These are phyloP conservation scores for Eleusine indica DNA, from an alignment of 176 grass and related monocot genomes.

Conservation along the genomic window DNA sequence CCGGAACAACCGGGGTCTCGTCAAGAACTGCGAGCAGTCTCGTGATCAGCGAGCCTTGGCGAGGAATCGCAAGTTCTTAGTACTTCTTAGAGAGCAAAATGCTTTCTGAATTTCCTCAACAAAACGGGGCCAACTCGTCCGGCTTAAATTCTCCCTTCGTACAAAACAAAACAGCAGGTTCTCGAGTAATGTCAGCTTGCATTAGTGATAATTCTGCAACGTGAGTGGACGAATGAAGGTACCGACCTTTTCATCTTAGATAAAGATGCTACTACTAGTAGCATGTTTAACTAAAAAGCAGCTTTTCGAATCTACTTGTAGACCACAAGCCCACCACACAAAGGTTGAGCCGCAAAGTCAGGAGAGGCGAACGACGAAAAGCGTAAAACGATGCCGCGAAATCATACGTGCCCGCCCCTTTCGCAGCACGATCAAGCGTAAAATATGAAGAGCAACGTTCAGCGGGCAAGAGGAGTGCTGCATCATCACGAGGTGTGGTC, in stretches of 20 bases:
- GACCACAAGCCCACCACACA: background rate
- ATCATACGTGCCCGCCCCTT: slow-evolving; percentile 6
- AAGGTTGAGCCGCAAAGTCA: slow-evolving; percentile 35
- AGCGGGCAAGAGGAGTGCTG: background rate
- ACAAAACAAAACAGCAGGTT: no score
- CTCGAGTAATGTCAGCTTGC: background rate
- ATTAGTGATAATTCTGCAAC: background rate
- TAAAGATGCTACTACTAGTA: background rate
- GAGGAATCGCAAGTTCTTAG: no score
- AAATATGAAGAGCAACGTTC: background rate
- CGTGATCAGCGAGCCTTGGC: no score
- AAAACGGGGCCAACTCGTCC: background rate
- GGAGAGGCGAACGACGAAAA: background rate
- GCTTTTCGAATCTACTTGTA: slow-evolving; percentile 26
- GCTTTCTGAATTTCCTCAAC: background rate
- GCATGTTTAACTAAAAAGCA: no score
- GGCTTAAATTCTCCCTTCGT: no score
- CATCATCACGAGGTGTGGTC: background rate
- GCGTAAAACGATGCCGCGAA: slow-evolving; percentile 4
- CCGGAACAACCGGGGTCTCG: no score
- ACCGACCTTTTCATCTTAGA: background rate
- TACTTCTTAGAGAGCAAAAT: background rate
- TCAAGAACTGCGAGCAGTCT: no score
- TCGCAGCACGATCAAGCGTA: background rate
- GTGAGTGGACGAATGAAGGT: background rate